Percentiles rank a stretch among this genome's conserved stretches.
Evolutionary conservation across 768 basidiomycete species (phyloP).

Genomic region (Hypsizygus marmoreus): DNA sequence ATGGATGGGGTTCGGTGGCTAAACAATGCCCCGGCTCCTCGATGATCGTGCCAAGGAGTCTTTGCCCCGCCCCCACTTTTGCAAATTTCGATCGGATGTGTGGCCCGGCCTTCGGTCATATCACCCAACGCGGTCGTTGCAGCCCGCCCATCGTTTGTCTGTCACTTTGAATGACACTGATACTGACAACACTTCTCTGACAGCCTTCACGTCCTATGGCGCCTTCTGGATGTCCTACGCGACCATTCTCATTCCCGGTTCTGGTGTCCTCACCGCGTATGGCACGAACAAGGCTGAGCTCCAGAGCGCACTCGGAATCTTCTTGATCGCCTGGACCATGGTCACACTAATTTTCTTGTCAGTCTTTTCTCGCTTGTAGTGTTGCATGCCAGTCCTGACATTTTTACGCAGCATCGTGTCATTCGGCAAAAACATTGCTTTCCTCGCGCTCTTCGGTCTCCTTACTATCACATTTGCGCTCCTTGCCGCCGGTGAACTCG

Average conservation of each 20-base stretch:
- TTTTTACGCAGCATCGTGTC: constrained; percentile 33
- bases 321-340: constrained; percentile 72
- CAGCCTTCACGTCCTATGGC: constrained; percentile 82
- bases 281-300: constrained; percentile 35
- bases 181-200: constrained; percentile 8
- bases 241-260: constrained; percentile 68
- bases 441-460: constrained; percentile 39
- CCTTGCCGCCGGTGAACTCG: constrained; percentile 43
- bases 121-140: too few species aligned
- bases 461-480: constrained; percentile 43
- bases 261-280: constrained; percentile 63
- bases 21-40: too few species aligned
- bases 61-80: neutral
- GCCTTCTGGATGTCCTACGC: constrained; percentile 90
- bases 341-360: constrained; percentile 72
- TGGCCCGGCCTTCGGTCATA: too few species aligned
- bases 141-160: neutral
- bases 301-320: constrained; percentile 66
- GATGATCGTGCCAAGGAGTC: too few species aligned
- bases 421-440: constrained; percentile 40
- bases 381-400: neutral
- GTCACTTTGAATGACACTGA: neutral
- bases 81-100: too few species aligned
- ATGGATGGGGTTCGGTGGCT: too few species aligned
- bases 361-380: constrained; percentile 20